A percentile compares a stretch with the other conserved stretches of the same genome.
Evolutionary conservation across 23 red algal genomes (phyloP).

Genomic region (Gracilaria domingensis): DNA sequence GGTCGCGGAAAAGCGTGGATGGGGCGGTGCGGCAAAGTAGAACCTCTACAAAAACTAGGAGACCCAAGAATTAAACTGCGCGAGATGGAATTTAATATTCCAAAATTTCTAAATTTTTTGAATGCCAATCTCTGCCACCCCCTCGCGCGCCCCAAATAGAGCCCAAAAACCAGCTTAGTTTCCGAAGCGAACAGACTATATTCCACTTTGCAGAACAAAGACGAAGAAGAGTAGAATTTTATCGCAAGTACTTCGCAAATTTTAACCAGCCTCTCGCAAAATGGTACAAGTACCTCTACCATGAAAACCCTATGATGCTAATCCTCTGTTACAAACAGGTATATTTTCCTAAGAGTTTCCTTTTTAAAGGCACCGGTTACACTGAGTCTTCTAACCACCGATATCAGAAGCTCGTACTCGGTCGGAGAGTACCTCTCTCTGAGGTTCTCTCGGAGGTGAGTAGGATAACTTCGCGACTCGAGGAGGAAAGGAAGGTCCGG

Average conservation of each 20-base stretch:
- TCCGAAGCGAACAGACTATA: too few relatives aligned
- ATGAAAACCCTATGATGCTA: background rate
- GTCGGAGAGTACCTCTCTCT: background rate
- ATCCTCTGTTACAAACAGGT: background rate
- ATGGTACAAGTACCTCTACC: conserved; percentile 5
- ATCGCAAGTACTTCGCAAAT: background rate
- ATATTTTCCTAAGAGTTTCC: background rate
- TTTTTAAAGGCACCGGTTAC: conserved; percentile 20
- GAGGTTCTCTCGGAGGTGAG: background rate
- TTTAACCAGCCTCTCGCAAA: background rate
- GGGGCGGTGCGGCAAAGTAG: too few relatives aligned
- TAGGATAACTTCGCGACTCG: background rate
- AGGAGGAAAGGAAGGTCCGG: background rate
- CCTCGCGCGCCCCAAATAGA: too few relatives aligned
- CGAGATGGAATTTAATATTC: too few relatives aligned
- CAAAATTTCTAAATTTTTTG: too few relatives aligned
- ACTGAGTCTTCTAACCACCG: background rate
- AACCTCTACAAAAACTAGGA: too few relatives aligned
- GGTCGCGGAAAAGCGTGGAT: too few relatives aligned
- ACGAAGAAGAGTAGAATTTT: background rate
- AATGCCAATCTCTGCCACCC: too few relatives aligned
- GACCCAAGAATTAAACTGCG: too few relatives aligned
- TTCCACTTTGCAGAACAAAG: too few relatives aligned
- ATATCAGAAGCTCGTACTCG: background rate
- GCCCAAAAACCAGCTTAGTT: too few relatives aligned